Conservation (phyloP, 2,329 filamentous ascomycete species). For the Neonectria sp. region DNA sequence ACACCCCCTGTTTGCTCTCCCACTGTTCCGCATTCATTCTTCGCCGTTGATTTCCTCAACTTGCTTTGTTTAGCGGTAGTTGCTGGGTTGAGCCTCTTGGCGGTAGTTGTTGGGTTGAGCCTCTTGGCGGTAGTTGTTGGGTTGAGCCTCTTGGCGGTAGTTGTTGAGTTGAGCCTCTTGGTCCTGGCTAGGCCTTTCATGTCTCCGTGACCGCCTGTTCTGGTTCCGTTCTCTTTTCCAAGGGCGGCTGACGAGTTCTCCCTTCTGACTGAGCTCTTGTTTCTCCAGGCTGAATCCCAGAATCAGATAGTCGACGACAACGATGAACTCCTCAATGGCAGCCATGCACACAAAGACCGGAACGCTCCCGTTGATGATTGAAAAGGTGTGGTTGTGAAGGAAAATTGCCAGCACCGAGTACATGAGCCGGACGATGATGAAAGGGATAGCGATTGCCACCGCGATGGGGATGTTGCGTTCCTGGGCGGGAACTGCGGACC, state of each 20-base stretch:
- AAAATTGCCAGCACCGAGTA: slow-evolving; percentile 64
- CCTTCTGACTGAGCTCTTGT: slow-evolving; percentile 8
- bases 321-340: slow-evolving; percentile 65
- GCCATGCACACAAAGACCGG: slow-evolving; percentile 61
- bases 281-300: slow-evolving; percentile 58
- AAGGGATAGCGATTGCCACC: slow-evolving; percentile 60
- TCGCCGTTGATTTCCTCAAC: too few relatives aligned
- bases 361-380: slow-evolving; percentile 55
- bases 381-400: slow-evolving; percentile 59
- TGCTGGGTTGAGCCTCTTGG: too few relatives aligned
- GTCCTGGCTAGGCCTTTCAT: not conserved
- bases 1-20: too few relatives aligned
- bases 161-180: not conserved
- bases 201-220: not conserved
- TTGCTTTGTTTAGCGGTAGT: too few relatives aligned
- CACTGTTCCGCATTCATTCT: too few relatives aligned
- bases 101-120: too few relatives aligned
- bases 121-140: too few relatives aligned
- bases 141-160: too few relatives aligned
- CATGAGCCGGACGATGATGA: slow-evolving; percentile 65
- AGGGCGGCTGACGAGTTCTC: not conserved
- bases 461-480: slow-evolving; percentile 63
- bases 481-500: slow-evolving; percentile 52
- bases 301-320: slow-evolving; percentile 59
- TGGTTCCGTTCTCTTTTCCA: not conserved